Percentiles rank a stretch among this genome's conserved stretches.
Evolutionary conservation across 73 alveolate genomes (phyloP).

Genomic region (Breviolum minutum): DNA sequence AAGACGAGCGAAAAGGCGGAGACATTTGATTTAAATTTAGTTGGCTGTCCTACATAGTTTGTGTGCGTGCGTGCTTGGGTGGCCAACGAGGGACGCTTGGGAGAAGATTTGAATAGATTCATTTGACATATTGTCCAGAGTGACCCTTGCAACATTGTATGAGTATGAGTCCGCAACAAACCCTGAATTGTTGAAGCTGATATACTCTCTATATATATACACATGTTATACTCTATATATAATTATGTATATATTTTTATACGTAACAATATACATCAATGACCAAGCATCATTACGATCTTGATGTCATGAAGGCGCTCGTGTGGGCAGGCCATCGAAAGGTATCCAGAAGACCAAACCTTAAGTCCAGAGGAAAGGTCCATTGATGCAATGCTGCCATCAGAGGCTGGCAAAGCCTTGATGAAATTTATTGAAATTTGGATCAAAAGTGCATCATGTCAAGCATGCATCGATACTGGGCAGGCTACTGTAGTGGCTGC

Average conservation of each 20-base stretch:
- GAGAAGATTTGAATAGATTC: not conserved
- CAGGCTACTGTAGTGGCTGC: too few species aligned
- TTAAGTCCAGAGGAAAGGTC: not conserved
- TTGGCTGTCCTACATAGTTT: not conserved
- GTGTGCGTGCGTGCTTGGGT: not conserved
- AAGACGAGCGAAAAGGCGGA: slow-evolving; percentile 42
- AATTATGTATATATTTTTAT: too few species aligned
- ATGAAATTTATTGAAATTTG: not conserved
- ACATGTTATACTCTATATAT: too few species aligned
- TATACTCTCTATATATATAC: too few species aligned
- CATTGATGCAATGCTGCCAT: not conserved
- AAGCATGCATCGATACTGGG: too few species aligned
- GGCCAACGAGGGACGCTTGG: not conserved
- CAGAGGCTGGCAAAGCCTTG: not conserved
- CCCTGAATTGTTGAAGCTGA: too few species aligned
- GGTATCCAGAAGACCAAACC: not conserved
- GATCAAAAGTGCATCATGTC: not conserved
- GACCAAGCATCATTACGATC: too few species aligned
- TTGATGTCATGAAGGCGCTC: too few species aligned
- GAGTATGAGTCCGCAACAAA: too few species aligned
- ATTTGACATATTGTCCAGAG: not conserved
- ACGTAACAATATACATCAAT: too few species aligned
- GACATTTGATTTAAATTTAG: too few species aligned
- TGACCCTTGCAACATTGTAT: too few species aligned
- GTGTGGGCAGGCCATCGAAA: not conserved